Base-by-base conservation (phyloP, 1,284 basidiomycete genomes). In the Phlebopus sp. region DNA sequence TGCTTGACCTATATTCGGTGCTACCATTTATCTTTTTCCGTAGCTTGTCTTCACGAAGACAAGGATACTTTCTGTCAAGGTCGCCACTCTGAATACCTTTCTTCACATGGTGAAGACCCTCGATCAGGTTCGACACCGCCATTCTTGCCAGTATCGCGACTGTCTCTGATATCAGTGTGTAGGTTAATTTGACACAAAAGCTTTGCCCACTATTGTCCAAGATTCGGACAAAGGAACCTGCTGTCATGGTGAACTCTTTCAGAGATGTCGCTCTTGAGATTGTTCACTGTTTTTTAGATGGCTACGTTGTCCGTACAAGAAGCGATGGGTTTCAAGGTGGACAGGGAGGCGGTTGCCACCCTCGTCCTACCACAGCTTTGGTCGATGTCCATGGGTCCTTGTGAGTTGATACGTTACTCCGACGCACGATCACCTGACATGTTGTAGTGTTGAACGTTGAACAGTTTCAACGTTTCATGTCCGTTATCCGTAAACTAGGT, bases 361-460 rank as follows among this genome's bases (percentile, higher is more conserved):
- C 77, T 95, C 30, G 92, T 97, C 13, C 74, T 98, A 14, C 94
- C 94, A 11, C 95, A 97, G 58, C 72, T 97, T 8, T 97, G 94
- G 94, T 77, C 86, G 1, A 96, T 97, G 92, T 93, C 90, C 1
- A 95, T 97, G 71, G 94, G 93, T n/a, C 94, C 94, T 44, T 65
- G 90, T 92, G 63, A 60, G 88, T 75, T 17, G 27, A 11, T 35
- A n/a, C 21, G 36, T 29, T 18, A 10, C 23, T 15, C 36, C 7
- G 36, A 17, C 32, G 46, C 10, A 42, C 11, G 13, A 45, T 48
- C n/a, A 42, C 37, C 21, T 18, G 44, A 45, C 47, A 23, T 23
- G 36, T 29, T 23, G 36, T 59, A 91, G 88, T 97, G 32, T 70
- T 98, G 23, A 97, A 86, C 57, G 79, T 94, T 3, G 81, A 88